phyloP scores from a whole-genome alignment of 768 basidiomycete species.

The Zangia roseola region DNA sequence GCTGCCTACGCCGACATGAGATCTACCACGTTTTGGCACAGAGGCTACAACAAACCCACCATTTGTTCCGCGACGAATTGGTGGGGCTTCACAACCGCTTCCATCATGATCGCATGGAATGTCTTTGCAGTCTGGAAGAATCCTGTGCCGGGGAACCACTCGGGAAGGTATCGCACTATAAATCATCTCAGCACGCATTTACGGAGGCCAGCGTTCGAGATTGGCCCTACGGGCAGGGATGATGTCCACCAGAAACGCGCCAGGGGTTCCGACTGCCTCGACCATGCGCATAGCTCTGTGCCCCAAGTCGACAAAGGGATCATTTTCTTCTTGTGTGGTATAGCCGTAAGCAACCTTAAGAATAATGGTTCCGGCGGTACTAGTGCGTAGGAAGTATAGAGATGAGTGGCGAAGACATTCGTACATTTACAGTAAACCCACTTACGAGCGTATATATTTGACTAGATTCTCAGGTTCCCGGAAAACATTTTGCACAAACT shows the following conservation, averaged over 20 bases:
- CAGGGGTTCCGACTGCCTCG: neutral
- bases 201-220: no score
- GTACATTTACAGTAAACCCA: no score
- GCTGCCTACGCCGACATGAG: conserved; percentile 14
- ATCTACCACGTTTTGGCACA: neutral
- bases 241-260: conserved; percentile 21
- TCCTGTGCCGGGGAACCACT: conserved; percentile 35
- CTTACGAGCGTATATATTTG: conserved; percentile 23
- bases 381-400: neutral
- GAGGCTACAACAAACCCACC: conserved; percentile 26
- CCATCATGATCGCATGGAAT: conserved; percentile 27
- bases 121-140: conserved; percentile 33
- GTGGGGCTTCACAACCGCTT: conserved; percentile 45
- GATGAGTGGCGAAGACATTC: no score
- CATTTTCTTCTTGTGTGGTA: conserved; percentile 32
- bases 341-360: conserved; percentile 43
- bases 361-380: conserved; percentile 25
- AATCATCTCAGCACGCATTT: no score
- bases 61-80: conserved; percentile 45
- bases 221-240: conserved; percentile 18
- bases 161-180: conserved; percentile 32
- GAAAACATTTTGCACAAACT: conserved; percentile 20
- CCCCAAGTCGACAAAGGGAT: conserved; percentile 35
- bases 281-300: conserved; percentile 22
- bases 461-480: conserved; percentile 13